Evolutionary conservation across 1,284 basidiomycete genomes (phyloP).

Genomic region (Ustilago xerochloae): DNA sequence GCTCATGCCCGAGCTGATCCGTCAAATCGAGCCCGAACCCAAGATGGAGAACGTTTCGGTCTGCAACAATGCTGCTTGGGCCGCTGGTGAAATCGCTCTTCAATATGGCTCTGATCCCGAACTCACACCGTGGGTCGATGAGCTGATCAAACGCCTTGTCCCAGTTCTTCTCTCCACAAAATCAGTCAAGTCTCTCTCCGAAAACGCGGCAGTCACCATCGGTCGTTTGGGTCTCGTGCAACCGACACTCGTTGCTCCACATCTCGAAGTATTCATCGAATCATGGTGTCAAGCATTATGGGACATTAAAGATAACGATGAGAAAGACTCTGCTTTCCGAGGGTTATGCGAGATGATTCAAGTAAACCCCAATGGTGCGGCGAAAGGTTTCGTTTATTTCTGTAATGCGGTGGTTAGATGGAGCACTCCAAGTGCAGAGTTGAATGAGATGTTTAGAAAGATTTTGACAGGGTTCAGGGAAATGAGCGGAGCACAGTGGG

Average conservation of each 20-base stretch:
- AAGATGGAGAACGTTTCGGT: conserved; percentile 93
- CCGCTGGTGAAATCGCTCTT: conserved; percentile 90
- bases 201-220: conserved; percentile 99
- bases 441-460: conserved; percentile 68
- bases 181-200: conserved; percentile 90
- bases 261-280: conserved; percentile 88
- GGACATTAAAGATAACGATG: conserved; percentile 99
- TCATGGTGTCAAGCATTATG: conserved; percentile 97
- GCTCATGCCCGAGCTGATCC: conserved; percentile 89
- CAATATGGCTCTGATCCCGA: conserved; percentile 68
- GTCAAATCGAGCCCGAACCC: conserved; percentile 89
- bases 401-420: conserved; percentile 68
- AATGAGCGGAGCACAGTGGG: conserved; percentile 77
- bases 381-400: conserved; percentile 66
- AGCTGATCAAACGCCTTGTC: conserved; percentile 86
- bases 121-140: conserved; percentile 67
- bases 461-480: conserved; percentile 85
- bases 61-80: conserved; percentile 99
- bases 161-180: conserved; percentile 90
- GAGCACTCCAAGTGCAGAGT: conserved; percentile 59
- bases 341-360: conserved; percentile 96
- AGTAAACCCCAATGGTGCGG: conserved; percentile 78
- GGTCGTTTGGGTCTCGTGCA: conserved; percentile 94
- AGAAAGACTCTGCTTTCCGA: conserved; percentile 99
- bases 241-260: conserved; percentile 86